Evolutionary conservation across 106 monocot species (phyloP).

Genomic region (Vanilla planifolia): DNA sequence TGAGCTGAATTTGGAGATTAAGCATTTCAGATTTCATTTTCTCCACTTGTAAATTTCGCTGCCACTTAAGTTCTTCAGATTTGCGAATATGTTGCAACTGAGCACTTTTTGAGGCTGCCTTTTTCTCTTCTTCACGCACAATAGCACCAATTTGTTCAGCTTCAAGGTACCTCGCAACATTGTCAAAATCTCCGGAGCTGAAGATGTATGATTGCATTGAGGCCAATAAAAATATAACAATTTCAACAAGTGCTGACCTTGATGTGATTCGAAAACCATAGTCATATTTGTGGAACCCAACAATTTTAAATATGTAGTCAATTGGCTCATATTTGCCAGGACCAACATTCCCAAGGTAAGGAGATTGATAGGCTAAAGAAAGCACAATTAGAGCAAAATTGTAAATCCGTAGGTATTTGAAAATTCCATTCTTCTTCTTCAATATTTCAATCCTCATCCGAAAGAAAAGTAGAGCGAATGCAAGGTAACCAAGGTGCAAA

Average conservation of each 20-base stretch:
- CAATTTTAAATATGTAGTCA: constrained; percentile 82
- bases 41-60: constrained; percentile 85
- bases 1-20: constrained; percentile 78
- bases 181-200: constrained; percentile 71
- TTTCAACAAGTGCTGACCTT: constrained; percentile 91
- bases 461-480: constrained; percentile 90
- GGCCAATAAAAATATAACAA: constrained; percentile 81
- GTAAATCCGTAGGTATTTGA: constrained; percentile 82
- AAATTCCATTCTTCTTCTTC: constrained; percentile 92
- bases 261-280: constrained; percentile 98
- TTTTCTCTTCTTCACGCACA: constrained; percentile 91
- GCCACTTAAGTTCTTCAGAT: constrained; percentile 67
- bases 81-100: constrained; percentile 78
- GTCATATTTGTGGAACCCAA: constrained; percentile 97
- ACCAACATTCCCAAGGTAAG: constrained; percentile 67
- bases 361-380: constrained; percentile 96
- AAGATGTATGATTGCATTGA: constrained; percentile 95
- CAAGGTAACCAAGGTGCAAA: constrained; percentile 91
- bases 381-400: constrained; percentile 90
- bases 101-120: constrained; percentile 79
- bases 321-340: constrained; percentile 59
- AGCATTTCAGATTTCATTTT: constrained; percentile 98
- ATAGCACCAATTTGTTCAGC: constrained; percentile 90
- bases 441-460: constrained; percentile 89
- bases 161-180: constrained; percentile 93